Percentiles rank a stretch among this genome's conserved stretches.
These are phyloP conservation scores for Aureobasidium sp. DNA, from an alignment of 2,329 filamentous ascomycete species.

Conservation along the genomic window DNA sequence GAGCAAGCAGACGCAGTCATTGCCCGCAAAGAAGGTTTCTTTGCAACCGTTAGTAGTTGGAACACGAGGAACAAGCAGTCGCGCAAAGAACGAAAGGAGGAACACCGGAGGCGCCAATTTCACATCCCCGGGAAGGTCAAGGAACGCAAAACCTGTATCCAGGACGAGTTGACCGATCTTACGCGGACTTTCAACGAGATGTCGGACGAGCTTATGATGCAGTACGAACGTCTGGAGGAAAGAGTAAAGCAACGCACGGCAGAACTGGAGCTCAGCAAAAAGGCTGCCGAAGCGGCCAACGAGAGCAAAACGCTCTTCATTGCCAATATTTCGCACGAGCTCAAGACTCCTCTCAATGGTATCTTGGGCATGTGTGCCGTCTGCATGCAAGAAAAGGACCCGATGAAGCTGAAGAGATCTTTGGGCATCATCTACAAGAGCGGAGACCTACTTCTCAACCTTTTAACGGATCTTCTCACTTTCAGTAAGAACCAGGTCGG, in stretches of 20 bases:
- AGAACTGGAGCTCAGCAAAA: constrained; percentile 82
- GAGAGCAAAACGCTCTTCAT: constrained; percentile 97
- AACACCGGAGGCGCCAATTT: constrained; percentile 51
- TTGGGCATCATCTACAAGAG: constrained; percentile 86
- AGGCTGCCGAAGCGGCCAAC: constrained; percentile 88
- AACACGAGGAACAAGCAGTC: constrained; percentile 24
- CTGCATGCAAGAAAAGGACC: constrained; percentile 84
- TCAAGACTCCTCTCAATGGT: constrained; percentile 92
- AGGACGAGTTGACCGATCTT: constrained; percentile 78
- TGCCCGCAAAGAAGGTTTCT: constrained; percentile 41
- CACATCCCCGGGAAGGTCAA: constrained; percentile 80
- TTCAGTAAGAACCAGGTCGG: constrained; percentile 96
- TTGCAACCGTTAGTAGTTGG: constrained; percentile 31
- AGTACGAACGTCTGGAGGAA: constrained; percentile 77
- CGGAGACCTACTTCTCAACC: constrained; percentile 73
- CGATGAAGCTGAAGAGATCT: constrained; percentile 70
- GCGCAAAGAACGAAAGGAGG: constrained; percentile 32
- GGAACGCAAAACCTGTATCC: constrained; percentile 65
- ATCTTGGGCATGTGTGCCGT: constrained; percentile 92
- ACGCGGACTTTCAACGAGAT: constrained; percentile 87
- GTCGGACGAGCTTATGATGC: constrained; percentile 81
- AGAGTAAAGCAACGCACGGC: constrained; percentile 75
- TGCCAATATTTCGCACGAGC: constrained; percentile 80
- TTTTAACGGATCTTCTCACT: constrained; percentile 81
- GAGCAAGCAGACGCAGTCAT: constrained; percentile 39